Evolutionary conservation across 2,329 filamentous ascomycete genomes (phyloP).

Genomic region (Xylaria sp.): DNA sequence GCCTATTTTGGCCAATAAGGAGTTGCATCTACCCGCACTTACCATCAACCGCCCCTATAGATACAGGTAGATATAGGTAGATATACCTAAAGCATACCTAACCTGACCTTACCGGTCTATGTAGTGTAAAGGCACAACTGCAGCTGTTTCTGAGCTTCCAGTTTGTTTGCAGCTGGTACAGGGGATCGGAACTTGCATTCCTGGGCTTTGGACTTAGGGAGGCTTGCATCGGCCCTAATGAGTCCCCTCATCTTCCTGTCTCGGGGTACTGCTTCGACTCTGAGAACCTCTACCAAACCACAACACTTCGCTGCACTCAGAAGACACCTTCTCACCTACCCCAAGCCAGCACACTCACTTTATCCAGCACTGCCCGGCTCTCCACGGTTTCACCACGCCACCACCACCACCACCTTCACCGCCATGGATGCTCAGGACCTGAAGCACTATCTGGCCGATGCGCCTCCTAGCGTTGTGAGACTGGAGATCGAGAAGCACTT

Average conservation of each 20-base stretch:
- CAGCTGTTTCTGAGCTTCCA: not conserved
- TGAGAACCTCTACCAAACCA: constrained; percentile 36
- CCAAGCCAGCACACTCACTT: constrained; percentile 18
- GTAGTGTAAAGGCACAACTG: not conserved
- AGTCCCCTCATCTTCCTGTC: constrained; percentile 37
- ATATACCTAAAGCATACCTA: not conserved
- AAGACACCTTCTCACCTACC: constrained; percentile 26
- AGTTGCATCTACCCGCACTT: constrained; percentile 21
- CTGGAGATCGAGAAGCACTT: constrained; percentile 95
- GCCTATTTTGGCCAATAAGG: constrained; percentile 22
- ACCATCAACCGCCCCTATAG: not conserved
- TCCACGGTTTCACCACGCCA: constrained; percentile 43
- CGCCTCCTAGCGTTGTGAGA: constrained; percentile 86
- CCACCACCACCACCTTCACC: constrained; percentile 58
- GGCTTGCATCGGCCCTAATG: constrained; percentile 34
- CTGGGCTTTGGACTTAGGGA: not conserved
- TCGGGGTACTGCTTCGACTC: constrained; percentile 42
- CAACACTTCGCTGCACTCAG: constrained; percentile 31
- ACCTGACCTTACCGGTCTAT: not conserved
- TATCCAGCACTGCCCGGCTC: constrained; percentile 18
- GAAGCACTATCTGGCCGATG: constrained; percentile 87
- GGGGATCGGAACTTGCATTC: not conserved
- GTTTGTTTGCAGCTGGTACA: not conserved
- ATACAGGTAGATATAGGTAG: not conserved
- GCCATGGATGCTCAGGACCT: constrained; percentile 71